phyloP scores from a whole-genome alignment of 768 basidiomycete species.

The Leccinum imitatum region DNA sequence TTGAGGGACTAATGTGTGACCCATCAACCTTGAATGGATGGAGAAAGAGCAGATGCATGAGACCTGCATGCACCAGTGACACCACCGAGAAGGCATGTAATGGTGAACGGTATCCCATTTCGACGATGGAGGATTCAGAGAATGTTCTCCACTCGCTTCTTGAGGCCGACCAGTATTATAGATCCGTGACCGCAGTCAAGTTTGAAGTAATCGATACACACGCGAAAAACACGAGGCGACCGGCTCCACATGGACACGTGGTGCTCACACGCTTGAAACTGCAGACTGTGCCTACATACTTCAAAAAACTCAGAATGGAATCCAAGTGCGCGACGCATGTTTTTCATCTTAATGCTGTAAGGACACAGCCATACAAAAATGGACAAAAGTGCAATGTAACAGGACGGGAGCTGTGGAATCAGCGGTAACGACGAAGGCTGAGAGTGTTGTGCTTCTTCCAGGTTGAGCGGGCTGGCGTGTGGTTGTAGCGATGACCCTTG shows the following conservation, averaged over 20 bases:
- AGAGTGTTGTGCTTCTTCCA: slow-evolving; percentile 99
- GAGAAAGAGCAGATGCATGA: slow-evolving; percentile 6
- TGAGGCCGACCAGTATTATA: background rate
- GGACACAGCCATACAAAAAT: slow-evolving; percentile 30
- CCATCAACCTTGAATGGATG: background rate
- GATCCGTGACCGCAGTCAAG: slow-evolving; percentile 18
- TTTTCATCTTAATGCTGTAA: slow-evolving; percentile 13
- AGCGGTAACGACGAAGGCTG: slow-evolving; percentile 87
- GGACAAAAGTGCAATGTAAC: slow-evolving; percentile 19
- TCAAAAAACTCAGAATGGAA: background rate
- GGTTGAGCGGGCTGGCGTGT: slow-evolving; percentile 84
- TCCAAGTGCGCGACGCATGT: slow-evolving; percentile 7
- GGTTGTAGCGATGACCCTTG: slow-evolving; percentile 94
- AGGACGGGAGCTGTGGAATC: slow-evolving; percentile 22
- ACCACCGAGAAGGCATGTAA: slow-evolving; percentile 16
- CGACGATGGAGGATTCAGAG: slow-evolving; percentile 7
- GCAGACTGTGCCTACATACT: background rate
- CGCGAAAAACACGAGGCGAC: slow-evolving; percentile 22
- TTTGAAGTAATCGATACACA: slow-evolving; percentile 10
- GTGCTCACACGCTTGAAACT: background rate
- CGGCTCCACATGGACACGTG: background rate
- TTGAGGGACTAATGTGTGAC: slow-evolving; percentile 11
- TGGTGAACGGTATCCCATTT: slow-evolving; percentile 16
- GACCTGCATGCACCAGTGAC: slow-evolving; percentile 15
- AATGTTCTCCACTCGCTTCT: slow-evolving; percentile 1